Evolutionary conservation across 169 alveolate species (phyloP), one percentile per base, ranked within the genome.

Genomic region (Plasmodium cynomolgi): DNA sequence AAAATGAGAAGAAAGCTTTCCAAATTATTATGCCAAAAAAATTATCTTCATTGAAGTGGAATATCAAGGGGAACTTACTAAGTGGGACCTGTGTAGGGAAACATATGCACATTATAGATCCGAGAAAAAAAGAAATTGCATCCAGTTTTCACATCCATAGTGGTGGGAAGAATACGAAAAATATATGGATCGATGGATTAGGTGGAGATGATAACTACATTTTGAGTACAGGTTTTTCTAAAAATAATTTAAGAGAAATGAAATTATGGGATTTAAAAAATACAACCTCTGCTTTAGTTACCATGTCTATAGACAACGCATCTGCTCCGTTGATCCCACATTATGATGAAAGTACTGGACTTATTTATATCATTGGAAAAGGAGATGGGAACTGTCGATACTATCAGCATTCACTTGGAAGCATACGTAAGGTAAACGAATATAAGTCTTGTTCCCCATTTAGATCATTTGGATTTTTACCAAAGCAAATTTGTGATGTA

Each of bases 301-400:
- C 95, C 20, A 95, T 94, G 39, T 96, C 95, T 9, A 73, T 96
- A 31, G 97, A 96, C 81, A 93, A 95, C 37, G 94, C 97, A 2
- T 95, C 97, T 17, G 93, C 96, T 1, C 97, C 97, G 8, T 92
- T 96, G 37, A 82, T 96, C 37, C 97, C 97, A 2, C 95, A 93
- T 74, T 96, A 96, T 96, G 97, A 96, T 92, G 94, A 91, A 71
- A 95, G 88, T 41, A 84, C 95, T 29, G 97, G 97, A n/a, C 80
- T 96, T 4, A 33, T 95, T 47, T 91, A 96, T 26, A 50, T 96
- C 29, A 96, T 93, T 68, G 97, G 96, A 13, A 96, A 96, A 96
- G 97, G 97, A 7, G 97, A 96, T 91, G 93, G 95, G 1, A 96
- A 96, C 31, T 96, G 96, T 91, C 74, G 97, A 17, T 92, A 93